phyloP scores from a whole-genome alignment of 1,284 basidiomycete species.

The Caloboletus firmus region DNA sequence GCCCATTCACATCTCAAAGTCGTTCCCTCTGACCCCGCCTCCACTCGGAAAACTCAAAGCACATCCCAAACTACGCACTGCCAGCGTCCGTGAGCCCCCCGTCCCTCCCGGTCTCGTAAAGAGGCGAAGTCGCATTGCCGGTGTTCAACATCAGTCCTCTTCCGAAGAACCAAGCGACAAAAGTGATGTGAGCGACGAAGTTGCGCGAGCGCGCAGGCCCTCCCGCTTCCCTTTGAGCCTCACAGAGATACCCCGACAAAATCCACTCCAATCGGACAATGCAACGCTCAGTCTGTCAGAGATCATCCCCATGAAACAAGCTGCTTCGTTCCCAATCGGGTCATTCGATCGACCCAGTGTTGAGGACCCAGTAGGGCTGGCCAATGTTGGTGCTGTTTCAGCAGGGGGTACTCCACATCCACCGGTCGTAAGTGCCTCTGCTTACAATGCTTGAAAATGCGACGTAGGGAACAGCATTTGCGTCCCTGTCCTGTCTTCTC shows the following conservation, averaged over 20 bases:
- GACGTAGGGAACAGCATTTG: constrained; percentile 7
- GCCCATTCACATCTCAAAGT: constrained; percentile 32
- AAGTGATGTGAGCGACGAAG: constrained; percentile 26
- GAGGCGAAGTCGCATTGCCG: constrained; percentile 24
- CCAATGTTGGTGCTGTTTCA: not conserved
- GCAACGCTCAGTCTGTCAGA: not conserved
- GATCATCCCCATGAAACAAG: constrained; percentile 16
- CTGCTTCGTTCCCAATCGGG: constrained; percentile 8
- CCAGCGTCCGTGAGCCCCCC: constrained; percentile 31
- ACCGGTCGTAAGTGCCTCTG: constrained; percentile 30
- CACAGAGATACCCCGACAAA: not conserved
- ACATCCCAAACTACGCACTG: constrained; percentile 32
- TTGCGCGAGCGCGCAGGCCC: constrained; percentile 8
- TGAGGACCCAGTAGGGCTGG: constrained; percentile 5
- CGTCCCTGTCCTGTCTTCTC: constrained; percentile 11
- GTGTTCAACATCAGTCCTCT: constrained; percentile 27
- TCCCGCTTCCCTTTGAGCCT: constrained; percentile 6
- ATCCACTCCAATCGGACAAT: not conserved
- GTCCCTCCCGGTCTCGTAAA: constrained; percentile 34
- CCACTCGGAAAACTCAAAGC: constrained; percentile 29
- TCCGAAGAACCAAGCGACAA: constrained; percentile 34
- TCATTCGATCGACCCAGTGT: constrained; percentile 7
- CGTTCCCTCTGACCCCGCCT: constrained; percentile 30
- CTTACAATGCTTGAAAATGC: constrained; percentile 17
- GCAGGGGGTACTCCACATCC: constrained; percentile 14